Evolutionary conservation across 495 filamentous ascomycete species (phyloP).

Genomic region (Hyphodiscus hymeniophilus): DNA sequence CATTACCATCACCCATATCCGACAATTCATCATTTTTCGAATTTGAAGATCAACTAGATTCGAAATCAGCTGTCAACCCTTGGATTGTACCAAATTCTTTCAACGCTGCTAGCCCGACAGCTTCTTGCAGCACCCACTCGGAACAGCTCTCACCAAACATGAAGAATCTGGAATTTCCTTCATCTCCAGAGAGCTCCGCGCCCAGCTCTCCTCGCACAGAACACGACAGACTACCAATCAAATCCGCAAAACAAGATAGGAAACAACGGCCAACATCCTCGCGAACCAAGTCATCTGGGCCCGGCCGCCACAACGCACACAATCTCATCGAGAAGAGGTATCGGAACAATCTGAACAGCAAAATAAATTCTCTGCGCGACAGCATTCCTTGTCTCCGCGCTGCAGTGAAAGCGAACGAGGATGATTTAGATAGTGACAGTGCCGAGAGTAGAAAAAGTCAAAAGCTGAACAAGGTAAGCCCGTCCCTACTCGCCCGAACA

Average conservation of each 20-base stretch:
- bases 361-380: slow-evolving; percentile 39
- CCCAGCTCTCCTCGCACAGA: background rate
- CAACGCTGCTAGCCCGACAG: background rate
- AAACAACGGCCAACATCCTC: background rate
- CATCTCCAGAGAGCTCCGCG: slow-evolving; percentile 1
- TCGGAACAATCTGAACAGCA: slow-evolving; percentile 46
- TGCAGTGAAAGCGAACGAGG: slow-evolving; percentile 1
- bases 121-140: background rate
- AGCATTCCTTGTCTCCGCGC: slow-evolving; percentile 26
- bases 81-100: background rate
- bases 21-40: background rate
- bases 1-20: slow-evolving; percentile 7
- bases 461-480: slow-evolving; percentile 15
- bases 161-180: background rate
- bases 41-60: slow-evolving; percentile 2
- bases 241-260: background rate
- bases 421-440: slow-evolving; percentile 5
- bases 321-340: slow-evolving; percentile 47
- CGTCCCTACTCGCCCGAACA: too few relatives aligned
- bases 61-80: slow-evolving; percentile 1
- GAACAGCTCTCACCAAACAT: background rate
- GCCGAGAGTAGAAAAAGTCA: background rate
- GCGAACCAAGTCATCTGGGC: background rate
- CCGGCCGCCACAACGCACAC: slow-evolving; percentile 25
- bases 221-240: slow-evolving; percentile 1